Evolutionary conservation across 495 filamentous ascomycete species (phyloP).

Genomic region (Coniosporium apollinis): DNA sequence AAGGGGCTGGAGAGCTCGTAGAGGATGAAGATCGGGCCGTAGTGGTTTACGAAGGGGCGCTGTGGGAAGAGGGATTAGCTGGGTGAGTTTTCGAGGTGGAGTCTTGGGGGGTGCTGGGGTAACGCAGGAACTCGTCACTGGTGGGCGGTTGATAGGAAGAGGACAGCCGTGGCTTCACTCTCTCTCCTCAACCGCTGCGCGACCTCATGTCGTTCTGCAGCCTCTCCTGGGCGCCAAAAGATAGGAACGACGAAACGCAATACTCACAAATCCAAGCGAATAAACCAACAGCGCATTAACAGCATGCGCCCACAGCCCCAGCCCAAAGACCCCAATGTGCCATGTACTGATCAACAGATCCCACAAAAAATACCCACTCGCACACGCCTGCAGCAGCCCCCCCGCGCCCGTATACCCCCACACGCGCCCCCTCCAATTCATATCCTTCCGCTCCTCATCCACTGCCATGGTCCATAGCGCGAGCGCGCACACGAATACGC

Average conservation of each 20-base stretch:
- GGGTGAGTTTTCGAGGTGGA: too few relatives aligned
- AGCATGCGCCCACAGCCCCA: conserved; percentile 81
- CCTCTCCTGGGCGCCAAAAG: too few relatives aligned
- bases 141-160: not conserved
- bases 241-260: too few relatives aligned
- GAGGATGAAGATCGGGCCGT: conserved; percentile 79
- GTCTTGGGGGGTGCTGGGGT: too few relatives aligned
- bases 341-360: conserved; percentile 60
- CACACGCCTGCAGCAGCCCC: conserved; percentile 70
- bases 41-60: conserved; percentile 90
- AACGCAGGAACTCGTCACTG: too few relatives aligned
- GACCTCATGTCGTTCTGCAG: too few relatives aligned
- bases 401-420: conserved; percentile 78
- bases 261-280: conserved; percentile 77
- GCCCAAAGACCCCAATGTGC: conserved; percentile 66
- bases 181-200: too few relatives aligned
- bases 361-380: conserved; percentile 91
- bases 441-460: conserved; percentile 58
- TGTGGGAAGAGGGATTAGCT: conserved; percentile 28
- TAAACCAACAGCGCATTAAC: conserved; percentile 74
- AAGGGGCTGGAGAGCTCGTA: conserved; percentile 93
- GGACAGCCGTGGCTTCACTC: not conserved
- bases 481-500: conserved; percentile 53
- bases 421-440: conserved; percentile 60
- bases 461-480: conserved; percentile 70